Evolutionary conservation across 768 basidiomycete genomes (phyloP).

Genomic region (Dentipellis sp.): DNA sequence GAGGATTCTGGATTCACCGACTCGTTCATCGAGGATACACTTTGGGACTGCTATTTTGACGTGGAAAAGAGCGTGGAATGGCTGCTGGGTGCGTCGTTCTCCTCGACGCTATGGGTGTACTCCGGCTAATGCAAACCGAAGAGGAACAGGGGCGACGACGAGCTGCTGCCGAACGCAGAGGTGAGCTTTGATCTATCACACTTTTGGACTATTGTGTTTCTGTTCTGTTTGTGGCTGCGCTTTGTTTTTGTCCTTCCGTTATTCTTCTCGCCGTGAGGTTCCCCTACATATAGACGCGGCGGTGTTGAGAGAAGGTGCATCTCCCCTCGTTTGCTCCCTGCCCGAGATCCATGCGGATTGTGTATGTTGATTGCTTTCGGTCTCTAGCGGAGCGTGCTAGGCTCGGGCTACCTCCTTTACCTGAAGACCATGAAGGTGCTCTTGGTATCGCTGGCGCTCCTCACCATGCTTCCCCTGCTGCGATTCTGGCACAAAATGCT

Average conservation of each 20-base stretch:
- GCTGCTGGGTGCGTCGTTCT: constrained; percentile 51
- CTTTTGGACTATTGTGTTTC: constrained; percentile 22
- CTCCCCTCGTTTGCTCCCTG: constrained; percentile 10
- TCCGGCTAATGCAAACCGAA: constrained; percentile 20
- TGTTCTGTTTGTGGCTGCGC: constrained; percentile 15
- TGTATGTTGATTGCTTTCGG: constrained; percentile 15
- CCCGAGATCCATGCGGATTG: constrained; percentile 11
- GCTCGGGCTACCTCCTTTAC: constrained; percentile 15
- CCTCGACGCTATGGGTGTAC: not conserved
- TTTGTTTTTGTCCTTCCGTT: constrained; percentile 21
- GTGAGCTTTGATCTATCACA: constrained; percentile 42
- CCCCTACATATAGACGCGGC: constrained; percentile 10
- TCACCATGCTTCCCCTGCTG: constrained; percentile 10
- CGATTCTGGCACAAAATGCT: constrained; percentile 1
- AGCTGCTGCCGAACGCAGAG: constrained; percentile 69
- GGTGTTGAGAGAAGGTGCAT: constrained; percentile 16
- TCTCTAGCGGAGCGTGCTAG: constrained; percentile 13
- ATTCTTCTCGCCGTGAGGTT: constrained; percentile 16
- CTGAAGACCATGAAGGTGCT: constrained; percentile 9
- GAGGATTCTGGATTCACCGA: constrained; percentile 63
- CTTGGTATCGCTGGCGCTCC: constrained; percentile 9
- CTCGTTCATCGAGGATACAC: constrained; percentile 59
- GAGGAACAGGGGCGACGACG: constrained; percentile 63
- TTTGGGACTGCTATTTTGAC: constrained; percentile 89
- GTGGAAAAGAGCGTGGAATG: constrained; percentile 67